phyloP scores from a whole-genome alignment of 345 rosid species.

The Leavenworthia alabamica region DNA sequence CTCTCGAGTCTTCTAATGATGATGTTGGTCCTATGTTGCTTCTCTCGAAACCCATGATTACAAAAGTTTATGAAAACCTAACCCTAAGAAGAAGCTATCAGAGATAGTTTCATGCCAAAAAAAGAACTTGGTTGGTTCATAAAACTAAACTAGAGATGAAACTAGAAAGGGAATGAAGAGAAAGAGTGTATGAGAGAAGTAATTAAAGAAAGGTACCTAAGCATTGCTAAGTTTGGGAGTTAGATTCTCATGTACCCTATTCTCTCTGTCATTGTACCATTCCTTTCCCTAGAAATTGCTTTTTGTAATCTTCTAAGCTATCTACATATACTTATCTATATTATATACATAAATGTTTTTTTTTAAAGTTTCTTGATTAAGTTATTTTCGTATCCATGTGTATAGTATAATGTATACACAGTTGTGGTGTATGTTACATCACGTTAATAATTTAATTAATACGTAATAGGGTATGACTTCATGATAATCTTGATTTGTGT shows the following conservation, averaged over 20 bases:
- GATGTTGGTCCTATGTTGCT: background rate
- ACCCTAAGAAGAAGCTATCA: constrained; percentile 13
- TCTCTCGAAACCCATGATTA: constrained; percentile 25
- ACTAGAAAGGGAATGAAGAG: no score
- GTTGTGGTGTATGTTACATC: constrained; percentile 20
- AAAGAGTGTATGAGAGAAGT: constrained; percentile 23
- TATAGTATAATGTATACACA: background rate
- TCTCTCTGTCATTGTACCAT: constrained; percentile 41
- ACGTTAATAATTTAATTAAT: no score
- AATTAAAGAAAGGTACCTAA: constrained; percentile 51
- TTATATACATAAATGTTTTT: background rate
- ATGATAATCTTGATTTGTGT: background rate
- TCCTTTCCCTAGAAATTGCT: constrained; percentile 42
- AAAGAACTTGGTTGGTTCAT: no score
- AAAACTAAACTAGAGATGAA: no score
- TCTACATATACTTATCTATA: background rate
- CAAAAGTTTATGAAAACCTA: no score
- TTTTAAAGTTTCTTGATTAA: no score
- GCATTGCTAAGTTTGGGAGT: constrained; percentile 61
- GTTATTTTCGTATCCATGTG: constrained; percentile 10
- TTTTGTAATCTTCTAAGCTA: constrained; percentile 26
- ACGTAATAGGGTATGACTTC: background rate
- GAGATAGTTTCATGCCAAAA: no score
- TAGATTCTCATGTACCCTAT: constrained; percentile 64
- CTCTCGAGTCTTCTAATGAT: constrained; percentile 19